Evolutionary conservation across 192 early-diverging fungal species (phyloP), one percentile per base, ranked within the genome.

Genomic region (Backusella westeae): DNA sequence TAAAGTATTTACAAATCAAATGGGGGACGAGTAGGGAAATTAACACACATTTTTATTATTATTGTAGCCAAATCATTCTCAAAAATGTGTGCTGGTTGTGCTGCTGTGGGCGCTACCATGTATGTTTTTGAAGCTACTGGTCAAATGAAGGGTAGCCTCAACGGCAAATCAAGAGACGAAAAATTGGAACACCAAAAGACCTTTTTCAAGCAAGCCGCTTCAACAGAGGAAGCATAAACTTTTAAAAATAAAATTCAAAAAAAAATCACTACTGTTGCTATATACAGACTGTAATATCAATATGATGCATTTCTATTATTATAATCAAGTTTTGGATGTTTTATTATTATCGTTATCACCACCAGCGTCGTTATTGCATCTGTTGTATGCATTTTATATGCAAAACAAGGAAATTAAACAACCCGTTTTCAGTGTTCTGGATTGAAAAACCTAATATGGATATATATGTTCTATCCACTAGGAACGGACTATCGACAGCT

Each of bases 51-150:
- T 36, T 32, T 2, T 32, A 32, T 32, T 32, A 32, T 23, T 23
- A 17, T 36, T 53, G 12, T 83, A 78, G 85, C 81, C 68, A 80
- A 85, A 65, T 91, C 90, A 75, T 88, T 90, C 74, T 84, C 88
- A 46, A 85, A 86, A 19, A 91, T 89, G 80, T 83, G 89, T 56
- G 87, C 85, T 34, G 85, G 87, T 71, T 92, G 90, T 76, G 80
- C 87, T 52, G 87, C 87, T 78, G 85, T 93, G 81, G 91, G 89
- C 10, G 84, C 84, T 9, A 82, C 88, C 67, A 92, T 93, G 90
- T 89, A 84, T 69, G 86, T 86, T 32, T 92, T 90, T 80, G 90
- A 93, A 75, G 85, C 88, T 63, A 84, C 87, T 49, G 90, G 92
- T 71, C 79, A 82, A 21, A 74, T 88, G 74, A 88, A 88, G 87